Evolutionary conservation across 2,329 filamentous ascomycete species (phyloP).

Genomic region (Stagonosporopsis chrysanthemi): DNA sequence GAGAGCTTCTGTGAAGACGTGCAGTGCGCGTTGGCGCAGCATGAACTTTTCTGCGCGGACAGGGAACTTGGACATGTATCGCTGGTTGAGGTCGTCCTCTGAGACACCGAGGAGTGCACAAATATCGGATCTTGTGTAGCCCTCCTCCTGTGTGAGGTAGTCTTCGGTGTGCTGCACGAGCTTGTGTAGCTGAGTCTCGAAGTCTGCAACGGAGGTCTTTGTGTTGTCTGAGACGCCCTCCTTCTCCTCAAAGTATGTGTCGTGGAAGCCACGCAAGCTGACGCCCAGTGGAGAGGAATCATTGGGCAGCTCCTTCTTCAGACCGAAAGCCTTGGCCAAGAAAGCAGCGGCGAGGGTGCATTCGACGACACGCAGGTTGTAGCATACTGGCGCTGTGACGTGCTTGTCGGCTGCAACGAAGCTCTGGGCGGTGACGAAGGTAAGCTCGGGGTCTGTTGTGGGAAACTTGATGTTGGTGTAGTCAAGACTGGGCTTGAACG

Average conservation of each 20-base stretch:
- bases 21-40: slow-evolving; percentile 84
- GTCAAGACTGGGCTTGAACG: slow-evolving; percentile 80
- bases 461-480: slow-evolving; percentile 84
- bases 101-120: slow-evolving; percentile 73
- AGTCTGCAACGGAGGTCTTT: slow-evolving; percentile 53
- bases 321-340: slow-evolving; percentile 65
- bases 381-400: slow-evolving; percentile 89
- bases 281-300: slow-evolving; percentile 85
- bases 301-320: slow-evolving; percentile 68
- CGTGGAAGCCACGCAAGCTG: slow-evolving; percentile 86
- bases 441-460: slow-evolving; percentile 79
- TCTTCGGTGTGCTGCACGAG: slow-evolving; percentile 74
- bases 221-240: slow-evolving; percentile 58
- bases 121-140: slow-evolving; percentile 89
- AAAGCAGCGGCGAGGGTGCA: slow-evolving; percentile 84
- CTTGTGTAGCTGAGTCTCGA: slow-evolving; percentile 71
- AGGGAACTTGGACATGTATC: slow-evolving; percentile 87
- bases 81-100: slow-evolving; percentile 73
- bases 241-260: slow-evolving; percentile 73
- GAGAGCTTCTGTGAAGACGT: slow-evolving; percentile 89
- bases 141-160: slow-evolving; percentile 78
- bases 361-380: slow-evolving; percentile 96
- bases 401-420: slow-evolving; percentile 96
- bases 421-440: slow-evolving; percentile 92
- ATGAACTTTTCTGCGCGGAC: slow-evolving; percentile 88